phyloP scores from a whole-genome alignment of 2,329 filamentous ascomycete genomes.

The Aspergillus ruber region DNA sequence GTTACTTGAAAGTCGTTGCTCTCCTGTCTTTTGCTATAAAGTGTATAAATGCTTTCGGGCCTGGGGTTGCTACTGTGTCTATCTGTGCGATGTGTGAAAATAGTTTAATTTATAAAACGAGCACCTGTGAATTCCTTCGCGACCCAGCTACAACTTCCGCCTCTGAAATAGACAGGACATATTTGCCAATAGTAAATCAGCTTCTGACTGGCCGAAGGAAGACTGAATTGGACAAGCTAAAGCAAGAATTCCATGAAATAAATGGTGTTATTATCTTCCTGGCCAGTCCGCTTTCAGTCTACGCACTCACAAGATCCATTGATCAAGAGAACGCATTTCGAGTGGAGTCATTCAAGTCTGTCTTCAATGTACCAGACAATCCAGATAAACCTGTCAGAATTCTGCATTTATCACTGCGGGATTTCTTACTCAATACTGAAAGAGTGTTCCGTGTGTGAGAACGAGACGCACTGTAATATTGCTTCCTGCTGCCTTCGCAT shows the following conservation, averaged over 20 bases:
- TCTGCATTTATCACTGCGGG: constrained; percentile 25
- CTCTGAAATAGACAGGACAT: constrained; percentile 14
- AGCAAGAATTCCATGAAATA: constrained; percentile 11
- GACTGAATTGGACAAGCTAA: background rate
- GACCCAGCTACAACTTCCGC: constrained; percentile 1
- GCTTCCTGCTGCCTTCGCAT: constrained; percentile 2
- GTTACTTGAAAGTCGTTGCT: too few relatives aligned
- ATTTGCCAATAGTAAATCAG: constrained; percentile 12
- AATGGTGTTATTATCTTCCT: constrained; percentile 17
- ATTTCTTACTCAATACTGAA: constrained; percentile 20
- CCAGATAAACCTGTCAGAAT: constrained; percentile 11
- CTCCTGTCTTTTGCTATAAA: too few relatives aligned
- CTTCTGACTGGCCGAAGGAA: constrained; percentile 5
- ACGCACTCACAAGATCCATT: constrained; percentile 9
- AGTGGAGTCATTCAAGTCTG: constrained; percentile 13
- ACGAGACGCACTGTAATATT: constrained; percentile 5
- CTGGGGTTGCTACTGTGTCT: too few relatives aligned
- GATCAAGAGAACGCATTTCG: constrained; percentile 4
- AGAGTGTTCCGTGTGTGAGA: constrained; percentile 24
- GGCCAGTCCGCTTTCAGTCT: constrained; percentile 13
- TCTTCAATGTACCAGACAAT: constrained; percentile 11
- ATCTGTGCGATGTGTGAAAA: too few relatives aligned
- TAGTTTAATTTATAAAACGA: too few relatives aligned
- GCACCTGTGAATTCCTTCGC: constrained; percentile 11
- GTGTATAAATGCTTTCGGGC: too few relatives aligned